Conservation (phyloP, 257 asterid genomes). For the Catharanthus roseus region DNA sequence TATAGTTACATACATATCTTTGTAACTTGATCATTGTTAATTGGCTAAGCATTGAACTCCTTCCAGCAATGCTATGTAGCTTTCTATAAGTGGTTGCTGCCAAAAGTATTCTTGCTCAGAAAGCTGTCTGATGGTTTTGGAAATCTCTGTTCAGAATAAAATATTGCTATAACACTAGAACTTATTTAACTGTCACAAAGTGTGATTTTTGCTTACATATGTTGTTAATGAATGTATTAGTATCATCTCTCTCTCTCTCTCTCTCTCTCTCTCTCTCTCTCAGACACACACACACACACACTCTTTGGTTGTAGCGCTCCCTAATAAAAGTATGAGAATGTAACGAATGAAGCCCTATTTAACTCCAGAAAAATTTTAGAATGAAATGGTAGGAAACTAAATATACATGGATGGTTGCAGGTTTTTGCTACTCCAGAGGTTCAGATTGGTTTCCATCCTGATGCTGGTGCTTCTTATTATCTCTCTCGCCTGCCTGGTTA, state of each 20-base stretch:
- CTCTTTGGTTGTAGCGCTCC: no score
- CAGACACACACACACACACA: no score
- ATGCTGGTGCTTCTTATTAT: constrained; percentile 95
- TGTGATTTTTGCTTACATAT: not conserved
- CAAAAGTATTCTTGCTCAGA: not conserved
- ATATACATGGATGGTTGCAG: constrained; percentile 37
- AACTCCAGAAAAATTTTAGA: not conserved
- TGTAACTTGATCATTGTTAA: not conserved
- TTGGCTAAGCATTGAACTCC: not conserved
- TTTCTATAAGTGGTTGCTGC: not conserved
- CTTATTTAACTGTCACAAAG: not conserved
- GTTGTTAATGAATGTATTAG: not conserved
- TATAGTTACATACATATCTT: not conserved
- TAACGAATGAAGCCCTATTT: not conserved
- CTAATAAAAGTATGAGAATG: not conserved
- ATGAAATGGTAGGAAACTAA: not conserved
- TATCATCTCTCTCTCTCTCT: no score
- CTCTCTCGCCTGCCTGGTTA: constrained; percentile 98
- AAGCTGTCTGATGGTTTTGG: not conserved
- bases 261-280: no score
- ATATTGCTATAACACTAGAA: no score
- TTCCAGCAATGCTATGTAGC: not conserved
- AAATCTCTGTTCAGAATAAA: not conserved
- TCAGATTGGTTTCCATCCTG: constrained; percentile 96
- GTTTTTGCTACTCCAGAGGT: constrained; percentile 77